phyloP scores from a whole-genome alignment of 352 stramenopile genomes.

The Phytopythium boreale region DNA sequence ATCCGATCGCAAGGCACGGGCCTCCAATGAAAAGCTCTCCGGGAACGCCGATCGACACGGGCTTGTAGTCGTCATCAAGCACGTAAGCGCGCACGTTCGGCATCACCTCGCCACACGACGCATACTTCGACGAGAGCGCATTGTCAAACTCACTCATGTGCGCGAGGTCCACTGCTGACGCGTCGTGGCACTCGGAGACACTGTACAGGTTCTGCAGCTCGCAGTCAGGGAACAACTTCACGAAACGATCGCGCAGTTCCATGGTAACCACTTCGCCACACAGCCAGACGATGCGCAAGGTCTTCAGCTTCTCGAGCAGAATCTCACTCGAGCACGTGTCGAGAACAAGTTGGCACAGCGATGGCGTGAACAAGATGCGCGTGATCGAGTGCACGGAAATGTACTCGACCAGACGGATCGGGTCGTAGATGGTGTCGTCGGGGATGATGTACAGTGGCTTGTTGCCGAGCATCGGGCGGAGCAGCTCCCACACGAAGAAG shows the following conservation, averaged over 20 bases:
- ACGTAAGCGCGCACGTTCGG: constrained; percentile 78
- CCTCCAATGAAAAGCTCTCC: constrained; percentile 87
- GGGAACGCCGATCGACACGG: constrained; percentile 60
- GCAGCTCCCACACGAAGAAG: constrained; percentile 95
- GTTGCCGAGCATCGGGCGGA: constrained; percentile 89
- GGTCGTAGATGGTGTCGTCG: constrained; percentile 92
- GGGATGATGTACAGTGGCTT: constrained; percentile 90
- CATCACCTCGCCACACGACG: constrained; percentile 86
- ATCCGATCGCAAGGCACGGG: constrained; percentile 82
- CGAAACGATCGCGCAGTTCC: constrained; percentile 84
- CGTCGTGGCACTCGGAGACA: constrained; percentile 93
- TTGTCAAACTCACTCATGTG: constrained; percentile 73
- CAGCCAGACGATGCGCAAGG: constrained; percentile 87
- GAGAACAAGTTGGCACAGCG: constrained; percentile 86
- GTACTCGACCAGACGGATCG: constrained; percentile 73
- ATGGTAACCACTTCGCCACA: constrained; percentile 93
- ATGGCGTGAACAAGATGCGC: constrained; percentile 93
- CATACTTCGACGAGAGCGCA: constrained; percentile 80
- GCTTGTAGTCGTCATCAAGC: constrained; percentile 67
- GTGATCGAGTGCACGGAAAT: constrained; percentile 80
- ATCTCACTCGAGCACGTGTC: constrained; percentile 57
- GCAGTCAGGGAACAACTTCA: constrained; percentile 77
- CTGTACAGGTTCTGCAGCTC: constrained; percentile 93
- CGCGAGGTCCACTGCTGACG: constrained; percentile 78
- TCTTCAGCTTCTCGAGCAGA: constrained; percentile 53